phyloP scores from a whole-genome alignment of 23 red algal species.

The Gracilaria vermiculophylla region DNA sequence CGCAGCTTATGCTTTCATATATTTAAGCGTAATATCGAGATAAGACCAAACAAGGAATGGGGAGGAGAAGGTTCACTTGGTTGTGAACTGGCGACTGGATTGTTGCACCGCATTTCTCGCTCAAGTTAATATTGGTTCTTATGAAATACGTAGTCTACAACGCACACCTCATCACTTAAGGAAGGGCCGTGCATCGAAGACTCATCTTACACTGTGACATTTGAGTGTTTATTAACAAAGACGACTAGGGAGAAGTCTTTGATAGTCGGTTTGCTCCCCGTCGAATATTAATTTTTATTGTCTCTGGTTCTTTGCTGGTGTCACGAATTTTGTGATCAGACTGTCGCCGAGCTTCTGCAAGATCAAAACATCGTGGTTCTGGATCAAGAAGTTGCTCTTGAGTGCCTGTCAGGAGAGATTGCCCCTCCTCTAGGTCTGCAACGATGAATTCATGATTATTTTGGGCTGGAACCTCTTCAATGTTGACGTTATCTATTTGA shows the following conservation, averaged over 20 bases:
- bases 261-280: neutral
- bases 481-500: neutral
- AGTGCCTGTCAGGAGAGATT: neutral
- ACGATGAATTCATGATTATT: constrained; percentile 10
- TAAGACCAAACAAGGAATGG: constrained; percentile 50
- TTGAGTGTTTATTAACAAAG: neutral
- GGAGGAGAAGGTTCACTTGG: constrained; percentile 68
- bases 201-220: no score
- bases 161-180: no score
- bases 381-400: neutral
- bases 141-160: neutral
- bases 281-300: constrained; percentile 25
- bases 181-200: no score
- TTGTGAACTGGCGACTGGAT: constrained; percentile 60
- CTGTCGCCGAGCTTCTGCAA: neutral
- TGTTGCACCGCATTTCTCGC: constrained; percentile 59
- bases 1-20: neutral
- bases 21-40: constrained; percentile 53
- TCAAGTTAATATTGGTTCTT: neutral
- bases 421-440: neutral
- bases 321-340: neutral
- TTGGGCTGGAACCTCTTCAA: neutral
- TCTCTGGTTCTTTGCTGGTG: neutral
- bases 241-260: neutral
- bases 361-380: neutral